Evolutionary conservation across 495 filamentous ascomycete species (phyloP), one percentile per base, ranked within the genome.

Genomic region (Lophium mytilinum): DNA sequence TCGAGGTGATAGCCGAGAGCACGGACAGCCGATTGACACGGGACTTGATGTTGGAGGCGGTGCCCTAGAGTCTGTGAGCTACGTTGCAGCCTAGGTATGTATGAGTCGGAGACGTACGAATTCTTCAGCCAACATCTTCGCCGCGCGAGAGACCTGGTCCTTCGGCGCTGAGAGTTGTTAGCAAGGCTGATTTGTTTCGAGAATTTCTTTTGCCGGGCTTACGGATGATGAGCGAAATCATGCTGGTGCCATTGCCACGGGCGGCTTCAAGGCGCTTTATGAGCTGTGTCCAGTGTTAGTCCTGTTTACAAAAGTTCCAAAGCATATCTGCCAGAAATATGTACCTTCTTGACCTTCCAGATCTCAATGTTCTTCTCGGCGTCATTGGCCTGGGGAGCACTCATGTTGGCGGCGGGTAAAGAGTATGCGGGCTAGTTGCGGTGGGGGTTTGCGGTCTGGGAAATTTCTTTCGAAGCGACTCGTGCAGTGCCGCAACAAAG

Each of bases 91-190:
- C 12, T 15, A 4, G n/a, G 37, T 14, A 7, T 3, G 19, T 43
- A 33, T 50, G 18, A 30, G 17, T 55, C 39, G 49, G 14, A 30
- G 58, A 78, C 88, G 63, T 79, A 95, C 90, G 69, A 91, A 96
- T 86, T 96, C 92, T 96, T 98, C 93, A 75, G 93, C 93, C 83
- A 98, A 85, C 93, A 98, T 98, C 80, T 95, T 96, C 40, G 94
- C 89, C 37, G 89, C 89, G 57, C 93, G 83, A 11, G 94, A 96
- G 50, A 98, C 81, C 73, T 98, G 93, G 73, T 96, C 93, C 83
- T 96, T 98, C 50, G 93, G 93, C 46, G 93, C 88, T 95, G 64
- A 33, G 48, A 49, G 52, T 21, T 14, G 56, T 69, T 34, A 69
- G 63, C 52, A 30, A 30, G 46, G 56, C 17, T 42, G 36, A 6